Evolutionary conservation across 257 asterid species (phyloP).

Genomic region (Jaltomata sinuosa): DNA sequence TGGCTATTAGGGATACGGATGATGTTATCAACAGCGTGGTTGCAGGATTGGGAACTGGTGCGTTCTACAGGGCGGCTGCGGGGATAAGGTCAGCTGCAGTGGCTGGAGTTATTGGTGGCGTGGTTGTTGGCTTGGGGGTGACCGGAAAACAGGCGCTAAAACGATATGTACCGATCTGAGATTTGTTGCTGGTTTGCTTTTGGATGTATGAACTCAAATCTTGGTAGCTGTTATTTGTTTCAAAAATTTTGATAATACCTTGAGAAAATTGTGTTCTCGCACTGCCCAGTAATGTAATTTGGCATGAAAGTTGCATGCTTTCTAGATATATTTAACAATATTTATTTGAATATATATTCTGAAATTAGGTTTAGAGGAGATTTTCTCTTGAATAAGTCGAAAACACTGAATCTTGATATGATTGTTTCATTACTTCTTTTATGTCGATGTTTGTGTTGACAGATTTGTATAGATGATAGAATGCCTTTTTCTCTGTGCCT

Average conservation of each 20-base stretch:
- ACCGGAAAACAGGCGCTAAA: conserved; percentile 37
- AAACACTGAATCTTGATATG: neutral
- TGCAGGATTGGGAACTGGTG: conserved; percentile 45
- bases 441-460: neutral
- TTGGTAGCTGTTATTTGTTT: conserved; percentile 7
- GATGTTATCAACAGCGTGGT: conserved; percentile 34
- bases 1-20: conserved; percentile 31
- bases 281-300: neutral
- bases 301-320: conserved; percentile 13
- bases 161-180: conserved; percentile 39
- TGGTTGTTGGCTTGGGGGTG: conserved; percentile 34
- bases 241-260: conserved; percentile 21
- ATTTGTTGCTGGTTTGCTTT: neutral
- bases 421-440: neutral
- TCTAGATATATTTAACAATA: conserved; percentile 4
- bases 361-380: neutral
- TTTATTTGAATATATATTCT: neutral
- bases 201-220: neutral
- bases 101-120: conserved; percentile 45
- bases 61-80: conserved; percentile 37
- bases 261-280: neutral
- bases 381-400: neutral
- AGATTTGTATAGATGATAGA: neutral
- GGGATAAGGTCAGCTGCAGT: conserved; percentile 45
- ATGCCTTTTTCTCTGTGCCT: neutral